Conservation (phyloP, 345 rosid species). For the Populus ilicifolia region DNA sequence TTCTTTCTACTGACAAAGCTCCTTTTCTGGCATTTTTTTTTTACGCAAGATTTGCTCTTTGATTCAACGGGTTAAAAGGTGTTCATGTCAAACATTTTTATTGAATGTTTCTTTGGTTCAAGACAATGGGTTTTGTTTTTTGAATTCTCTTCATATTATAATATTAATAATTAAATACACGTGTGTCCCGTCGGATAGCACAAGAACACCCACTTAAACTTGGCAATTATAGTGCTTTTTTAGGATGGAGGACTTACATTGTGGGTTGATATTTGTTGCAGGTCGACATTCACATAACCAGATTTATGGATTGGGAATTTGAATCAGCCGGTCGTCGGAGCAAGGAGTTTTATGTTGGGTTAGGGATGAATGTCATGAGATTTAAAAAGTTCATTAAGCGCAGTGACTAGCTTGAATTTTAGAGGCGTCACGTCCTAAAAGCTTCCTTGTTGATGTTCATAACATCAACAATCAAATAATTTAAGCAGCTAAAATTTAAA, state of each 20-base stretch:
- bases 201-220: slow-evolving; percentile 26
- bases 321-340: background rate
- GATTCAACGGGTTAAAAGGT: slow-evolving; percentile 24
- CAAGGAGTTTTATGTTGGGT: background rate
- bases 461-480: background rate
- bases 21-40: slow-evolving; percentile 2
- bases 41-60: background rate
- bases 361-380: no score
- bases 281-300: background rate
- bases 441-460: background rate
- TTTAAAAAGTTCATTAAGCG: no score
- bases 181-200: slow-evolving; percentile 25
- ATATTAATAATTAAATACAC: slow-evolving; percentile 31
- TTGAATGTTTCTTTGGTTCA: slow-evolving; percentile 22
- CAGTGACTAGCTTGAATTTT: no score
- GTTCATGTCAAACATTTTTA: slow-evolving; percentile 10
- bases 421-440: background rate
- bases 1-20: slow-evolving; percentile 31
- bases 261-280: background rate
- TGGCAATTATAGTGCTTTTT: background rate
- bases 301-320: background rate
- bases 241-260: slow-evolving; percentile 6
- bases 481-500: no score
- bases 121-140: slow-evolving; percentile 21
- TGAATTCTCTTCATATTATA: slow-evolving; percentile 11